Conservation (phyloP, 805 yeast species). For the Suhomyces prunicola region DNA sequence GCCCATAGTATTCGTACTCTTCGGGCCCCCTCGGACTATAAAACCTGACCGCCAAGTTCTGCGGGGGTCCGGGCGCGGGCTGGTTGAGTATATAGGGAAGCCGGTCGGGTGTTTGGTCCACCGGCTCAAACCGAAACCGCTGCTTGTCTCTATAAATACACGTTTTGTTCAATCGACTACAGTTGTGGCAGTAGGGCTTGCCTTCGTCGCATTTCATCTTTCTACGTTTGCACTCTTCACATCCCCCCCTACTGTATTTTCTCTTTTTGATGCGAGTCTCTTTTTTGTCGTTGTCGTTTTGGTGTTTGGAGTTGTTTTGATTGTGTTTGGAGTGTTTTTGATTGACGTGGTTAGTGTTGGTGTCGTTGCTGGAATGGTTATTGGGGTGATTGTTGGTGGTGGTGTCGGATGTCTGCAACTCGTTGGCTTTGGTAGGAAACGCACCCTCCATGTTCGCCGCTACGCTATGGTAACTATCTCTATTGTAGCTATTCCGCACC, state of each 20-base stretch:
- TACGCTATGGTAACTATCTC: neutral
- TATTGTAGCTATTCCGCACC: neutral
- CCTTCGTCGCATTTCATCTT: conserved; percentile 44
- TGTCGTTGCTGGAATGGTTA: too few relatives aligned
- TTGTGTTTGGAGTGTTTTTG: too few relatives aligned
- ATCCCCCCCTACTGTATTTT: conserved; percentile 39
- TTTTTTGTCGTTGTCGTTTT: neutral
- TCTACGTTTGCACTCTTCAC: conserved; percentile 43
- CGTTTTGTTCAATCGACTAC: conserved; percentile 30
- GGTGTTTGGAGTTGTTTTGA: too few relatives aligned
- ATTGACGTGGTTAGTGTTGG: too few relatives aligned
- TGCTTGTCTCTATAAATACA: conserved; percentile 25
- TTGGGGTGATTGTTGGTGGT: neutral
- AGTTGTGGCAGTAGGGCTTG: conserved; percentile 35
- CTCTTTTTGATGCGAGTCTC: conserved; percentile 26
- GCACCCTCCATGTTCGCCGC: neutral
- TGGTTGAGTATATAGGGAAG: neutral
- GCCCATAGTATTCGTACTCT: neutral
- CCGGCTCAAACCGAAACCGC: conserved; percentile 7
- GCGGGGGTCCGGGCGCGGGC: neutral
- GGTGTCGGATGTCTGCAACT: neutral
- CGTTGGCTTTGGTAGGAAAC: neutral
- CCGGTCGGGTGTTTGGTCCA: neutral
- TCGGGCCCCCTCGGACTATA: neutral
- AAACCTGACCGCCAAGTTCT: neutral